phyloP scores from a whole-genome alignment of 768 basidiomycete species.

The Pholiota molesta region DNA sequence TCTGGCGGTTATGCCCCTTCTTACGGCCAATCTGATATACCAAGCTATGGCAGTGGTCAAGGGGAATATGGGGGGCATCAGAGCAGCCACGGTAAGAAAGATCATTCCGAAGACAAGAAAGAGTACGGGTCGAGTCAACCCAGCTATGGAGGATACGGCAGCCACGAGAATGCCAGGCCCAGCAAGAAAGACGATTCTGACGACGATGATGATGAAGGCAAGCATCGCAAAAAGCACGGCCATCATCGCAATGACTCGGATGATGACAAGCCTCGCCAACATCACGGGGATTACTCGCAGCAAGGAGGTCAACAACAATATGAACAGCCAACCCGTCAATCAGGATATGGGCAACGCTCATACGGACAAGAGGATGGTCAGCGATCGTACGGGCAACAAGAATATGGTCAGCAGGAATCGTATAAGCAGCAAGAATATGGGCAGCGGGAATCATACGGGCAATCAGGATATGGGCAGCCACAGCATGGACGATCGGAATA shows the following conservation, averaged over 20 bases:
- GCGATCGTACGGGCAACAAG: no score
- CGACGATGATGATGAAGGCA: slow-evolving; percentile 12
- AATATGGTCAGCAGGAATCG: background rate
- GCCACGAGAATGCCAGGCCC: slow-evolving; percentile 7
- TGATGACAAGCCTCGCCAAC: slow-evolving; percentile 4
- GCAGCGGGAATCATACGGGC: background rate
- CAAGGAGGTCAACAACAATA: slow-evolving; percentile 5
- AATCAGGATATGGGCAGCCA: background rate
- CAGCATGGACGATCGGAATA: background rate
- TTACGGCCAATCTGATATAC: slow-evolving; percentile 6
- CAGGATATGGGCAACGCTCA: no score
- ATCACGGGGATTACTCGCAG: background rate
- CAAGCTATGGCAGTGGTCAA: background rate
- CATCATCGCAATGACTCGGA: slow-evolving; percentile 6
- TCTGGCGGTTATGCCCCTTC: slow-evolving; percentile 12
- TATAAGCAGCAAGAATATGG: background rate
- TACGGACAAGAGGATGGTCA: no score
- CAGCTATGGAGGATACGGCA: slow-evolving; percentile 1
- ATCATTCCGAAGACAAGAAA: slow-evolving; percentile 14
- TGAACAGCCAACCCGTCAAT: slow-evolving; percentile 1
- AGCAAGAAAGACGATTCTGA: slow-evolving; percentile 10
- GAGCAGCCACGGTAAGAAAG: background rate
- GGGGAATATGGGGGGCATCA: background rate
- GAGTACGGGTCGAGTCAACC: background rate
- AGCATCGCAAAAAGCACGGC: slow-evolving; percentile 1